Evolutionary conservation across 2,329 filamentous ascomycete genomes (phyloP).

Genomic region (Harringtonia lauricola): DNA sequence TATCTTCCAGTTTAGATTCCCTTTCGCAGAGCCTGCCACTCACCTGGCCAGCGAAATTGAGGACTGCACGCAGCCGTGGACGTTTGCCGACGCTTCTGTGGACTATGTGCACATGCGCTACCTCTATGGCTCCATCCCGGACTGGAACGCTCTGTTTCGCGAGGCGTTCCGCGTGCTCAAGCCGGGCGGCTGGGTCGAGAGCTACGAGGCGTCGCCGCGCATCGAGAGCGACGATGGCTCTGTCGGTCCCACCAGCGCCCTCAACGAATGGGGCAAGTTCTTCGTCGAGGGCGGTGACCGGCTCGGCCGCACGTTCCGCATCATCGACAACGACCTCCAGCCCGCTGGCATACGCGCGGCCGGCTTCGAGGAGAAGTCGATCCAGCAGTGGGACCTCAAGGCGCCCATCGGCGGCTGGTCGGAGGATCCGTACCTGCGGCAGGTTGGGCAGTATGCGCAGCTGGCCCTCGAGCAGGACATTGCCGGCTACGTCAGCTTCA

Average conservation of each 20-base stretch:
- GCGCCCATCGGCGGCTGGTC: constrained; percentile 22
- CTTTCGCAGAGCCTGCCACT: too few species aligned
- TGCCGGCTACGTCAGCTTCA: constrained; percentile 11
- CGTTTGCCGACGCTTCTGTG: constrained; percentile 30
- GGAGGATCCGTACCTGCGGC: constrained; percentile 17
- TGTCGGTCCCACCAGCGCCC: constrained; percentile 8
- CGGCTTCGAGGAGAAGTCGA: constrained; percentile 46
- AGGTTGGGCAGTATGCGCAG: constrained; percentile 14
- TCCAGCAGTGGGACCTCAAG: constrained; percentile 39
- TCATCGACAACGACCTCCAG: constrained; percentile 39
- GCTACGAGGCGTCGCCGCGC: constrained; percentile 9
- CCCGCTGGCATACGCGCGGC: constrained; percentile 39
- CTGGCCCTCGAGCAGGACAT: constrained; percentile 7
- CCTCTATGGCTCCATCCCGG: constrained; percentile 38
- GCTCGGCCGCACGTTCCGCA: constrained; percentile 33
- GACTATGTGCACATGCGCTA: constrained; percentile 49
- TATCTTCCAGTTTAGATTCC: not conserved
- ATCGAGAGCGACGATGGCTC: constrained; percentile 16
- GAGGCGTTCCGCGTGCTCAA: constrained; percentile 36
- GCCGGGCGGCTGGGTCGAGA: constrained; percentile 34
- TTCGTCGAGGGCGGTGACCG: constrained; percentile 27
- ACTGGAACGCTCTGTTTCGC: constrained; percentile 37
- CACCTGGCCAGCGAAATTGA: constrained; percentile 35
- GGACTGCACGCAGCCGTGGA: constrained; percentile 42
- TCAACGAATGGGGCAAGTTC: constrained; percentile 14